Evolutionary conservation across 2,329 filamentous ascomycete species (phyloP), one percentile per base, ranked within the genome.

Genomic region (Pseudopithomyces chartarum): DNA sequence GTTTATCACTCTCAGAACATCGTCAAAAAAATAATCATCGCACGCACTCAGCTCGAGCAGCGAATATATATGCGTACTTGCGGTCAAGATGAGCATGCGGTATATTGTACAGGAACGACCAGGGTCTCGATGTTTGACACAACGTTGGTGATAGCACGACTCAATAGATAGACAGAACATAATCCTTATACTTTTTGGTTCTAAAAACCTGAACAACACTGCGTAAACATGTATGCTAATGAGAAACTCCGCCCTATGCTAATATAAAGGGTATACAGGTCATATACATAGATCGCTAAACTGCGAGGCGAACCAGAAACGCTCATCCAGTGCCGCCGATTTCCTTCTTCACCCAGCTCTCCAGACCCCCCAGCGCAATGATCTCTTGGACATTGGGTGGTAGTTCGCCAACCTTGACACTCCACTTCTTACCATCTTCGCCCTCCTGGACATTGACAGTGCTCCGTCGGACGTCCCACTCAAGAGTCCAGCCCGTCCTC

Each of bases 401-500:
- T 60, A 96, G 73, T 79, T 95, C 90, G 7, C 90, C 90, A 0
- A 96, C 91, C 77, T 89, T 91, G 71, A 95, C 85, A 49, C 81
- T 88, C 92, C 91, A 97, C 36, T 78, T 84, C 54, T 81, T 72
- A 1, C 90, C 90, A 44, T 82, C 81, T 53, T 86, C 78, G 1
- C 88, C 87, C 78, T 96, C 90, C 19, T 85, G 84, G 1, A 96
- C 83, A 1, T 83, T 82, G 6, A 96, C 87, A 66, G 83, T 85
- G 73, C 87, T 91, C 56, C 88, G 81, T 56, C 84, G 79, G 11
- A 96, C 86, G 73, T 97, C 91, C 92, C 92, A 96, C 3, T 84
- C 81, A 26, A 96, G 81, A 48, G 81, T 92, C 92, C 92, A 97
- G 13, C 91, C 91, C 0, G 91, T 96, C 29, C 91, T 82, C 26